Conservation (phyloP, 2,329 filamentous ascomycete species). For the Claviceps purpurea region DNA sequence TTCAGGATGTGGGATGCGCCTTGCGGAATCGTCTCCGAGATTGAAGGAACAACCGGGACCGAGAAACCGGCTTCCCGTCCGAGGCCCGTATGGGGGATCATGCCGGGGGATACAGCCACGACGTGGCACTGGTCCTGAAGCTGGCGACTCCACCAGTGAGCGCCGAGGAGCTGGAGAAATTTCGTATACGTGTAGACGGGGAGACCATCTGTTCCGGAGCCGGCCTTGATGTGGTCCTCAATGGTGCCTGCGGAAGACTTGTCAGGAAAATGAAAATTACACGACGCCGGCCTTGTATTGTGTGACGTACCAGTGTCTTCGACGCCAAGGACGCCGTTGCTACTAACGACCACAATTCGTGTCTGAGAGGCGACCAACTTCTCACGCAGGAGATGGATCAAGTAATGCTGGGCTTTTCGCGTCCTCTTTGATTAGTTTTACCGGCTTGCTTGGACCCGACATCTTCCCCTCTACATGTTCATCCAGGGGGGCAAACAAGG, state of each 20-base stretch:
- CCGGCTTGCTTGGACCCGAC: no score
- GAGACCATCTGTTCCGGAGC: constrained; percentile 18
- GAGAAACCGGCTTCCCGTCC: constrained; percentile 18
- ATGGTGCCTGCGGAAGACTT: no score
- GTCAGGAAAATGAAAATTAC: no score
- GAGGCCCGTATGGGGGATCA: constrained; percentile 36
- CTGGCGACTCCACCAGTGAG: constrained; percentile 43
- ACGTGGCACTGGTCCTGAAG: constrained; percentile 29
- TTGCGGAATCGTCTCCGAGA: constrained; percentile 31
- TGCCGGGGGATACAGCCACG: constrained; percentile 39
- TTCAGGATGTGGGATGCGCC: constrained; percentile 34
- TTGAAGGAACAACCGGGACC: no score
- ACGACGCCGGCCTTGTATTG: no score
- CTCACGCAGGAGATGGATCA: constrained; percentile 33
- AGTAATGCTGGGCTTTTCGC: constrained; percentile 36
- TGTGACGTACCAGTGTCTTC: no score
- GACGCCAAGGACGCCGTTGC: no score
- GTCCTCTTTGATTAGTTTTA: not conserved
- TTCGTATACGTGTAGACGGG: constrained; percentile 31
- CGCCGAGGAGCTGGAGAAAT: constrained; percentile 35
- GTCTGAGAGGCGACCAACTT: constrained; percentile 33
- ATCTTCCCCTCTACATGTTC: no score
- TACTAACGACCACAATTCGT: constrained; percentile 35
- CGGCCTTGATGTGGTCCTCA: constrained; percentile 25
- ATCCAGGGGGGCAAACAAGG: no score